Conservation (phyloP, 1,139 yeast genomes). For the Debaryomyces coudertii region DNA sequence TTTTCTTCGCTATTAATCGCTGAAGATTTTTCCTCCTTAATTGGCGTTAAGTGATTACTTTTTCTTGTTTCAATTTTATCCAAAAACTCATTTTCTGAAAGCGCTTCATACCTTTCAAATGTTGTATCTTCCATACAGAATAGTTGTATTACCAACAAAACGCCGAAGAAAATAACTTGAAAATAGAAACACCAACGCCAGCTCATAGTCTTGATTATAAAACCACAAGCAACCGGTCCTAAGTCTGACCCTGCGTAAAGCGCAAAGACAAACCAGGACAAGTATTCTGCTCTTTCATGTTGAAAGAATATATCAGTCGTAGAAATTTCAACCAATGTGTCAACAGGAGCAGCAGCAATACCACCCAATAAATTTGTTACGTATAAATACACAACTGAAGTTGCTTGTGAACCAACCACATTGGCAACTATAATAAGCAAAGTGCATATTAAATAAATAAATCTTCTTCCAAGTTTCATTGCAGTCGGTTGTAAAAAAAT, state of each 20-base stretch:
- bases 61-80: not conserved
- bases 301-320: slow-evolving; percentile 52
- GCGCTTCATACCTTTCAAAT: slow-evolving; percentile 20
- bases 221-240: slow-evolving; percentile 52
- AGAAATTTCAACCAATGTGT: slow-evolving; percentile 51
- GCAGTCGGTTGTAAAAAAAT: slow-evolving; percentile 46
- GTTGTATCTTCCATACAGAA: slow-evolving; percentile 52
- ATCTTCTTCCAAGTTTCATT: slow-evolving; percentile 42
- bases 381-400: slow-evolving; percentile 29
- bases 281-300: slow-evolving; percentile 48
- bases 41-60: not conserved
- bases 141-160: slow-evolving; percentile 43
- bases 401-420: slow-evolving; percentile 39
- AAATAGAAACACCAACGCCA: slow-evolving; percentile 53
- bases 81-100: not conserved
- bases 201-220: slow-evolving; percentile 38
- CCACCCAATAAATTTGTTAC: slow-evolving; percentile 41
- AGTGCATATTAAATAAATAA: slow-evolving; percentile 40
- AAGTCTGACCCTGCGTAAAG: slow-evolving; percentile 47
- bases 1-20: no score
- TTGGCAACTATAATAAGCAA: slow-evolving; percentile 35
- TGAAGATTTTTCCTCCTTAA: no score
- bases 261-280: slow-evolving; percentile 44
- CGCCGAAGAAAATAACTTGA: slow-evolving; percentile 51
- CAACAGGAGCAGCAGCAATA: slow-evolving; percentile 53